Conservation (phyloP, 345 rosid species). For the Brassica napus region DNA sequence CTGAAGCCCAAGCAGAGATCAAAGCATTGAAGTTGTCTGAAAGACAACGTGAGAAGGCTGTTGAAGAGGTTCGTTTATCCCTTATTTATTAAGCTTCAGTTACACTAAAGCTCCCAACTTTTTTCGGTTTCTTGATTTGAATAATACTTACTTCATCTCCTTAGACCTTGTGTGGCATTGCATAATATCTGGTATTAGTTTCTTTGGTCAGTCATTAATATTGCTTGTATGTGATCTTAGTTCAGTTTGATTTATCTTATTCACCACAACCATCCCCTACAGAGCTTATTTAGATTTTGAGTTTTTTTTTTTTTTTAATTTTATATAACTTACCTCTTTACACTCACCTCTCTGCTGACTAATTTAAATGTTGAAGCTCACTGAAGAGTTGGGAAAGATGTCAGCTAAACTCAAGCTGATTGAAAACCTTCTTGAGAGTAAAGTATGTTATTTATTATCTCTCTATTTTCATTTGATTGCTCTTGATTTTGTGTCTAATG, state of each 20-base stretch:
- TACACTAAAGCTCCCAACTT: not conserved
- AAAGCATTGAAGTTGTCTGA: slow-evolving; percentile 84
- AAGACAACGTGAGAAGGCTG: slow-evolving; percentile 91
- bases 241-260: too few relatives aligned
- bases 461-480: not conserved
- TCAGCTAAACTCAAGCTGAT: slow-evolving; percentile 77
- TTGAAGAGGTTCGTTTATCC: slow-evolving; percentile 81
- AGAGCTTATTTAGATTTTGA: too few relatives aligned
- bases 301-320: too few relatives aligned
- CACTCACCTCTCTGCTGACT: not conserved
- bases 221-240: too few relatives aligned
- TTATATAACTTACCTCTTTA: too few relatives aligned
- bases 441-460: slow-evolving; percentile 43
- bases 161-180: not conserved
- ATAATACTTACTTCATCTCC: not conserved
- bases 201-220: too few relatives aligned
- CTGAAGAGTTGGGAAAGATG: slow-evolving; percentile 80
- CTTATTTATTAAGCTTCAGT: not conserved
- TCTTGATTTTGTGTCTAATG: slow-evolving; percentile 1
- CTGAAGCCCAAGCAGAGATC: slow-evolving; percentile 89
- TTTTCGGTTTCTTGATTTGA: not conserved
- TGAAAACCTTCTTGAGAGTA: slow-evolving; percentile 83
- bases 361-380: slow-evolving; percentile 55
- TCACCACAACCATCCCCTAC: too few relatives aligned
- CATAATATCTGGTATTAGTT: too few relatives aligned